A percentile compares a stretch with the other conserved stretches of the same genome.
These are phyloP conservation scores for Alternaria arborescens DNA, from an alignment of 2,329 filamentous ascomycete species.

Conservation along the genomic window DNA sequence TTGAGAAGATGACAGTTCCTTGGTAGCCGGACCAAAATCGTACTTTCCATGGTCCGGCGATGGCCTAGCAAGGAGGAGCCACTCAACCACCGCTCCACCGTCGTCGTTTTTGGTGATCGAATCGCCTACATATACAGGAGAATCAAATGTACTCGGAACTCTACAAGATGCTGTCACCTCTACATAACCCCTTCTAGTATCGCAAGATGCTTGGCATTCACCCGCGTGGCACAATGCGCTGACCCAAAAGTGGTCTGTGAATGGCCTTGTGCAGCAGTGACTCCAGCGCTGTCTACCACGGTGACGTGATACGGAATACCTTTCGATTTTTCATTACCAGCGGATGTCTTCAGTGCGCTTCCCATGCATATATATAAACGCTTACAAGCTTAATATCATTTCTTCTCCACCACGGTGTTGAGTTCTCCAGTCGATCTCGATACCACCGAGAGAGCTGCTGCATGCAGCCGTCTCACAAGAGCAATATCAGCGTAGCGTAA, in stretches of 20 bases:
- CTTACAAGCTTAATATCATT: neutral
- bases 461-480: neutral
- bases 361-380: neutral
- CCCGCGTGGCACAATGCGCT: neutral
- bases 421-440: neutral
- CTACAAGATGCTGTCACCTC: neutral
- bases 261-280: neutral
- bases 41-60: too few species aligned
- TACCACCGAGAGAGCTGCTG: neutral
- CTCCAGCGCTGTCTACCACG: neutral
- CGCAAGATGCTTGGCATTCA: neutral
- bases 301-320: neutral
- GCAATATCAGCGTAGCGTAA: neutral
- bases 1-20: neutral
- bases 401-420: neutral
- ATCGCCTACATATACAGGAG: too few species aligned
- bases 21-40: too few species aligned
- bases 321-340: neutral
- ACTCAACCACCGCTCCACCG: too few species aligned
- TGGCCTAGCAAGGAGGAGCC: too few species aligned
- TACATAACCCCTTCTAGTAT: neutral
- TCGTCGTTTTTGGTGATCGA: too few species aligned
- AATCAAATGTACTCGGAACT: too few species aligned
- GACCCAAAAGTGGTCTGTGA: neutral
- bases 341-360: neutral